These are phyloP conservation scores for Haplosporangium sp. DNA, from an alignment of 371 early-diverging fungal genomes.

Conservation along the genomic window DNA sequence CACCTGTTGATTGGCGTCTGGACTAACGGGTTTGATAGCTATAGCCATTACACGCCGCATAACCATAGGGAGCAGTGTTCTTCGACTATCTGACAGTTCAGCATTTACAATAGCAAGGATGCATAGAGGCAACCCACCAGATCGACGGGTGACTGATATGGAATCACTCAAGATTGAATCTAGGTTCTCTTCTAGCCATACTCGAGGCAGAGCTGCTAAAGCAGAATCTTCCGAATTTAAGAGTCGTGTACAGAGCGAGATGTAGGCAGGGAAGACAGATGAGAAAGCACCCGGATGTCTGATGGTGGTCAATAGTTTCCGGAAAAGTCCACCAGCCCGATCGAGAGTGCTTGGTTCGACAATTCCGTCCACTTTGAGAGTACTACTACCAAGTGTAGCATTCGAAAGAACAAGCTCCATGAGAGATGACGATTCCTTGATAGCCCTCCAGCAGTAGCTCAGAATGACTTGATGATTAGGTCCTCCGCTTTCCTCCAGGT, in stretches of 20 bases:
- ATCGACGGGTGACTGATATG: constrained; percentile 93
- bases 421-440: constrained; percentile 84
- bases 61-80: constrained; percentile 71
- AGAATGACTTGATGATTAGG: constrained; percentile 88
- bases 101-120: constrained; percentile 87
- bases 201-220: constrained; percentile 64
- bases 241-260: constrained; percentile 75
- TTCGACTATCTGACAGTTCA: constrained; percentile 70
- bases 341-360: constrained; percentile 25
- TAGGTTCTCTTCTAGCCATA: constrained; percentile 75
- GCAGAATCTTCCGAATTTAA: constrained; percentile 62
- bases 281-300: constrained; percentile 95
- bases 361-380: constrained; percentile 31
- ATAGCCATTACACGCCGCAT: constrained; percentile 77
- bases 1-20: constrained; percentile 67
- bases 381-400: constrained; percentile 36
- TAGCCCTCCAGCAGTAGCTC: constrained; percentile 93
- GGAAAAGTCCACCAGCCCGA: constrained; percentile 68
- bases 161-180: constrained; percentile 65
- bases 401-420: constrained; percentile 57
- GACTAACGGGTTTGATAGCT: constrained; percentile 61
- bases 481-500: constrained; percentile 60
- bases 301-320: constrained; percentile 75
- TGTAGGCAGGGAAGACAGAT: constrained; percentile 86
- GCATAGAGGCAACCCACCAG: constrained; percentile 91